Evolutionary conservation across 371 early-diverging fungal genomes (phyloP).

Genomic region (Aphelidium insulamus): DNA sequence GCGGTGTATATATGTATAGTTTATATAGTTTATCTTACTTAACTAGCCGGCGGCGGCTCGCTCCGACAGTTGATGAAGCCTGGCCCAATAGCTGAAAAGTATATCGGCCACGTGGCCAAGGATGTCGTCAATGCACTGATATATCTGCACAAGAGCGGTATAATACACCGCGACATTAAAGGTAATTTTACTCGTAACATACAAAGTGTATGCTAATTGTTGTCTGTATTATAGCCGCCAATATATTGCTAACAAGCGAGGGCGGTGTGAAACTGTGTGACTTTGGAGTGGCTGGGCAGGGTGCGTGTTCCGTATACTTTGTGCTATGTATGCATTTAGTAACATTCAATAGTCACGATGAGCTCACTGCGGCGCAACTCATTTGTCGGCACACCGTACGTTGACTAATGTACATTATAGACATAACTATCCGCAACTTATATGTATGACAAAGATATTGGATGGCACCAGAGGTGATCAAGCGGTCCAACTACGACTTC

Average conservation of each 20-base stretch:
- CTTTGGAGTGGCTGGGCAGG: constrained; percentile 59
- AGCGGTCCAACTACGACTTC: constrained; percentile 45
- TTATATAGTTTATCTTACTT: too few species aligned
- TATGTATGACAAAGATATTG: constrained; percentile 39
- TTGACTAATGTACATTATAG: constrained; percentile 19
- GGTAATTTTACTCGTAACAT: constrained; percentile 18
- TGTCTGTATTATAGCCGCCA: constrained; percentile 37
- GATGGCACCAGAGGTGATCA: constrained; percentile 79
- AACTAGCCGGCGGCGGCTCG: too few species aligned
- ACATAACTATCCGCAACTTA: constrained; percentile 24
- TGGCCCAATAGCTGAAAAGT: constrained; percentile 64
- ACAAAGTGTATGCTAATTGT: background rate
- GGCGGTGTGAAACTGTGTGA: constrained; percentile 89
- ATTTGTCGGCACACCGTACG: constrained; percentile 70
- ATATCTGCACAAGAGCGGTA: constrained; percentile 78
- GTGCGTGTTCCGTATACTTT: too few species aligned
- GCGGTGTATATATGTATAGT: too few species aligned
- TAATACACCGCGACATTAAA: constrained; percentile 95
- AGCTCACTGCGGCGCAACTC: constrained; percentile 50
- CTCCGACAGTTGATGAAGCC: constrained; percentile 38
- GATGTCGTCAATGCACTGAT: constrained; percentile 67
- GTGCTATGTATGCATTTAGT: too few species aligned
- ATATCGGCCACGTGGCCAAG: constrained; percentile 61
- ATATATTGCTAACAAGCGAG: constrained; percentile 68
- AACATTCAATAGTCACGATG: constrained; percentile 27